A percentile compares a stretch with the other conserved stretches of the same genome.
These are phyloP conservation scores for Amauroascus verrucosus DNA, from an alignment of 2,329 filamentous ascomycete genomes.

Conservation along the genomic window DNA sequence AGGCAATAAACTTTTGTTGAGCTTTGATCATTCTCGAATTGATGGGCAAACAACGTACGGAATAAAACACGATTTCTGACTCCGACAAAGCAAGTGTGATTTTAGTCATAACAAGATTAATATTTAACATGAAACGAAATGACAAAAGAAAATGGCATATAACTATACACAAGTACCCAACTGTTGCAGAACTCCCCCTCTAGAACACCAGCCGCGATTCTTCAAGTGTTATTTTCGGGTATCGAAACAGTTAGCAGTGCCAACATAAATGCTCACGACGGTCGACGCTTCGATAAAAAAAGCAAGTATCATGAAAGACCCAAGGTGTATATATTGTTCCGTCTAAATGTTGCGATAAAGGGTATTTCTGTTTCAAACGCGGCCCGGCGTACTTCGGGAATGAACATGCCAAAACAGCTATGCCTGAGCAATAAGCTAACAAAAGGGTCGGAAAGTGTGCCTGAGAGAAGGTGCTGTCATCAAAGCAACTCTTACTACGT, in stretches of 20 bases:
- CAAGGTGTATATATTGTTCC: background rate
- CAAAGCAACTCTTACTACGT: background rate
- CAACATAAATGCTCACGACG: background rate
- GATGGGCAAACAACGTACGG: too few relatives aligned
- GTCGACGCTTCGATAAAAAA: too few relatives aligned
- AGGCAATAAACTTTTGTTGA: too few relatives aligned
- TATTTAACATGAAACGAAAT: background rate
- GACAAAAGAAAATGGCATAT: background rate
- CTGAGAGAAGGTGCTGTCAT: background rate
- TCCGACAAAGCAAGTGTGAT: background rate
- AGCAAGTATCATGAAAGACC: background rate
- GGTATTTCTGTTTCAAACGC: background rate
- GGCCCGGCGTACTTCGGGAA: background rate
- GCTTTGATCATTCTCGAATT: background rate
- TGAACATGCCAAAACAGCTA: background rate
- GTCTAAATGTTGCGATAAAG: slow-evolving; percentile 4
- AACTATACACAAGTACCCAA: background rate
- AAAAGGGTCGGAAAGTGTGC: background rate
- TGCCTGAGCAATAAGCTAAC: background rate
- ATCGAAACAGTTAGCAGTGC: slow-evolving; percentile 2
- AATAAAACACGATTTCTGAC: too few relatives aligned
- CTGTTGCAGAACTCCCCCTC: background rate
- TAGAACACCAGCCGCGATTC: background rate
- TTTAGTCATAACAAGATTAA: background rate
- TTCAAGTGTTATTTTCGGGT: background rate